Base-by-base conservation (phyloP, 139 green algal genomes). In the Chlorella sp. region DNA sequence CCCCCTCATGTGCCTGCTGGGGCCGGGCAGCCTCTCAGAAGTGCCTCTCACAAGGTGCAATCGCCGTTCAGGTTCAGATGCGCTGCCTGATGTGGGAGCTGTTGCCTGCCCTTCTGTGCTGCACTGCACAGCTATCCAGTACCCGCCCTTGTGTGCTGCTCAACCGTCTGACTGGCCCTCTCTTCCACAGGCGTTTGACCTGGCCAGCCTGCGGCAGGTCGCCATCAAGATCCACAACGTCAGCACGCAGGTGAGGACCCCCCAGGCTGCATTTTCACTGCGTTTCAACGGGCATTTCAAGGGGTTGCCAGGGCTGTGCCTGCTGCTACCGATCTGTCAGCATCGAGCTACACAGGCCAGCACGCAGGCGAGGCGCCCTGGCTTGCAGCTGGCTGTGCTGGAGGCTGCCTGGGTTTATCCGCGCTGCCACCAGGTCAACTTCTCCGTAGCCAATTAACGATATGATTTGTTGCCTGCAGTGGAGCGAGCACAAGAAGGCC, bases 151-250 rank as follows among this genome's bases (percentile, higher is more conserved):
- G 38, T 11, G 7, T 32, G 13, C 38, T 54, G 69, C 17, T 7
- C 34, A 32, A 38, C 2, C 7, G n/a, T 56, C 60, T 11, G 24
- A 26, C 60, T 68, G 38, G 34, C 40, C 67, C 14, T 70, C 44
- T 11, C 34, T 1, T 7, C 0, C 75, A 67, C 91, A 94, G 90
- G 94, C 94, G 22, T 94, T 92, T 46, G 94, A 97, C 86, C 78
- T 97, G 78, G 62, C 82, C 16, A 84, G 87, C 56, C 74, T 94
- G 72, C 82, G 87, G 8, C 83, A 94, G 62, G 93, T 97, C 65
- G 95, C 95, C 20, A 91, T 94, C 70, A 98, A 98, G 90, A 84
- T 98, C 30, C 96, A 99, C 86, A 92, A 96, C 89, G 88, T 99
- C 26, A 93, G 92, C 79, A 84, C 82, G 44, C 70, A 82, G 76